Evolutionary conservation across 2,329 filamentous ascomycete genomes (phyloP).

Genomic region (Chaetomium olivaceum): DNA sequence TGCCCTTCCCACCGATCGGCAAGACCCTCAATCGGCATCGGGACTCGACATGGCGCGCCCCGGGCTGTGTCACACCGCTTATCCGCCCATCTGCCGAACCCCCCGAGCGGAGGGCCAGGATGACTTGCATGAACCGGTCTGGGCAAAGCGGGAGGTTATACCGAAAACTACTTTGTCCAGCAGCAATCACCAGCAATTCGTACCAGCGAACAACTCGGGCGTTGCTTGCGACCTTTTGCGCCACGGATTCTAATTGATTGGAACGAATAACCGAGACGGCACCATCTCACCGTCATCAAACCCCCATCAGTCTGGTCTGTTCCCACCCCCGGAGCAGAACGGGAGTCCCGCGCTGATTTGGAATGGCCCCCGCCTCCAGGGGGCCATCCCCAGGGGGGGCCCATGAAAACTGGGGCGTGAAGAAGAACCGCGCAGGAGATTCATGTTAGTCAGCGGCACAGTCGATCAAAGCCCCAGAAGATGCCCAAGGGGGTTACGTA

Average conservation of each 20-base stretch:
- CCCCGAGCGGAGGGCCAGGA: conserved; percentile 4
- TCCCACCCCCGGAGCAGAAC: neutral
- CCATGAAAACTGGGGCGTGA: neutral
- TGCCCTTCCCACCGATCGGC: neutral
- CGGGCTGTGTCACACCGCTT: conserved; percentile 27
- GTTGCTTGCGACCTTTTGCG: neutral
- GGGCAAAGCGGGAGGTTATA: neutral
- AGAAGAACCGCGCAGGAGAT: neutral
- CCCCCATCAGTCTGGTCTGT: neutral
- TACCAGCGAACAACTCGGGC: neutral
- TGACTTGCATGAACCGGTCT: conserved; percentile 21
- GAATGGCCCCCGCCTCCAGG: neutral
- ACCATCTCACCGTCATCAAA: neutral
- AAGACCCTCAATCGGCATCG: neutral
- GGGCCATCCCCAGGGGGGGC: neutral
- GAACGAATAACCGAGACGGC: neutral
- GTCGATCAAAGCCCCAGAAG: neutral
- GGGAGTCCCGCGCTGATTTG: neutral
- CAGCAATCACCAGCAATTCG: neutral
- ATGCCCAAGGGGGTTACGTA: neutral
- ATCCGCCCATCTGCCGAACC: conserved; percentile 28
- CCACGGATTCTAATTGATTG: neutral
- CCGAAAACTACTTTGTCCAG: neutral
- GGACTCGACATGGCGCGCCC: neutral
- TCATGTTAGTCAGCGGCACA: conserved; percentile 3